Evolutionary conservation across 2,329 filamentous ascomycete genomes (phyloP), one percentile per base, ranked within the genome.

Genomic region (Cladophialophora exuberans): DNA sequence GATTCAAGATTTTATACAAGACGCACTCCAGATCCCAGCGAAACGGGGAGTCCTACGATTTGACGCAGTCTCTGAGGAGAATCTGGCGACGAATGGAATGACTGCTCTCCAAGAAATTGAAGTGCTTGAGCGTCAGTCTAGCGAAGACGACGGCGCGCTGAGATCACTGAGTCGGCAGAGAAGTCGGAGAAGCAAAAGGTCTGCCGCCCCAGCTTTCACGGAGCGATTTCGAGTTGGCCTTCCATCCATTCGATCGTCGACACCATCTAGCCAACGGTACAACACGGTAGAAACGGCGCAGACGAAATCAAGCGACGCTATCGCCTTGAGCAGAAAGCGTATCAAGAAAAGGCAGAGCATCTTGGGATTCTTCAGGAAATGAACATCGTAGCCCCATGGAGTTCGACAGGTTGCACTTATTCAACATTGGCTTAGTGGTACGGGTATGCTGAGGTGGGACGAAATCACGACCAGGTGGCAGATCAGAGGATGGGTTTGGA

Each of bases 21-120:
- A 90, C 20, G 78, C 84, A 0, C 76, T 96, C 0, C 81, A 83
- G 1, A 88, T 96, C 2, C 65, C 78, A 0, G 71, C 85, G 0
- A 76, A 82, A 1, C 81, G 89, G 33, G 90, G 91, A 1, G 79
- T 91, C 28, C 73, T 96, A 52, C 84, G 85, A 28, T 96, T 93
- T 65, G 72, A 84, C 5, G 75, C 86, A 1, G 81, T 90, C 3
- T 70, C 80, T 0, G 89, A 93, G 64, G 86, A 90, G 52, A 87
- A 87, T 59, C 72, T 89, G 13, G 90, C 87, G 0, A 85, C 79
- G 48, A 85, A 86, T 49, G 86, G 89, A 9, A 84, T 77, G 61
- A 96, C 89, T 0, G 75, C 89, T 13, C 77, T 83, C 15, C 83
- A 84, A 10, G 84, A 89, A 64, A 83, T 90, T 41, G 83, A 88